Conservation (phyloP, 805 yeast species). For the Saturnispora silvae region DNA sequence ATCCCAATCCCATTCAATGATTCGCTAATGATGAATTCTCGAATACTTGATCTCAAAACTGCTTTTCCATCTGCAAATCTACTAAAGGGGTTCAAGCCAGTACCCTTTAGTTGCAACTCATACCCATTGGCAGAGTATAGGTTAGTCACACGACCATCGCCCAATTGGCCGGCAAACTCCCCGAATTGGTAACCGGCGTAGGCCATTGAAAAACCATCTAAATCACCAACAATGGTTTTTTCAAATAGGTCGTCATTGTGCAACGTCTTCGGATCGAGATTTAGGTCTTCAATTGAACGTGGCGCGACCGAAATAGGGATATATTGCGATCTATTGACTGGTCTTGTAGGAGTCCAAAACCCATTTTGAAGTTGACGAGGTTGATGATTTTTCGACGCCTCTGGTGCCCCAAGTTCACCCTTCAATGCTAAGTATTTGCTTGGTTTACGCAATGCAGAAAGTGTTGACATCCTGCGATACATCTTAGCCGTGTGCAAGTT, state of each 20-base stretch:
- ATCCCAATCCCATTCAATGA: constrained; percentile 70
- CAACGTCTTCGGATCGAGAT: constrained; percentile 35
- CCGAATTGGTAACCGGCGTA: constrained; percentile 98
- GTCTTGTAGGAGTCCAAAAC: constrained; percentile 62
- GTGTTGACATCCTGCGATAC: background rate
- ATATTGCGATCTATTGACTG: constrained; percentile 47
- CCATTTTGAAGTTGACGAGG: constrained; percentile 42
- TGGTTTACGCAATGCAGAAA: background rate
- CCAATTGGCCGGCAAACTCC: constrained; percentile 91
- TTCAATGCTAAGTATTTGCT: constrained; percentile 11
- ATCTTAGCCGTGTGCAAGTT: too few relatives aligned
- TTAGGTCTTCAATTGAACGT: constrained; percentile 51
- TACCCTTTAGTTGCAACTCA: constrained; percentile 81
- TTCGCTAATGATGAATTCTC: constrained; percentile 84
- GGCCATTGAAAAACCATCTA: constrained; percentile 60
- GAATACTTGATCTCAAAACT: constrained; percentile 72
- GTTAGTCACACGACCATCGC: constrained; percentile 87
- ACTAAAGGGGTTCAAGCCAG: constrained; percentile 85
- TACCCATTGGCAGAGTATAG: constrained; percentile 54
- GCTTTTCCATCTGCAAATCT: constrained; percentile 97
- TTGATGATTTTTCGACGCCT: constrained; percentile 20
- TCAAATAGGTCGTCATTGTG: constrained; percentile 26
- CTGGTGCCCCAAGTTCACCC: constrained; percentile 10
- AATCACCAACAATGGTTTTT: constrained; percentile 50
- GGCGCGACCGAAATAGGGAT: constrained; percentile 48